Evolutionary conservation across 2,329 filamentous ascomycete species (phyloP), one percentile per base, ranked within the genome.

Genomic region (Sclerotinia trifoliorum): DNA sequence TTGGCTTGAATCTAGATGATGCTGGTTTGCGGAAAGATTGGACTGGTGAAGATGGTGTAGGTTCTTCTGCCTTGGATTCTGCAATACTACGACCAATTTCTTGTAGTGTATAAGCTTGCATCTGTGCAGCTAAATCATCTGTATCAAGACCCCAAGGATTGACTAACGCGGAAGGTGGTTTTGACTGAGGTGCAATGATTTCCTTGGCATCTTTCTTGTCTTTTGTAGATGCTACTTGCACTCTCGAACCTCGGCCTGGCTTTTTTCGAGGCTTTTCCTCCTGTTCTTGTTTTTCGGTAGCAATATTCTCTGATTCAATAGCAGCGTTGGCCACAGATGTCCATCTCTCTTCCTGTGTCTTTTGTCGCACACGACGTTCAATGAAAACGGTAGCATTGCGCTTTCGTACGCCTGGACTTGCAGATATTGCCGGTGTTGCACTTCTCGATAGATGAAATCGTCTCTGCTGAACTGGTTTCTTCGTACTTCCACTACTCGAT

Each of bases 41-140:
- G 17, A 72, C 32, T 32, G 54, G 29, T 57, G 65, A 51, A 35
- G 64, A 26, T n/a, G 65, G 48, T n/a, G 57, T 56, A 42, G 54
- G 74, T 69, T 39, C 65, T 52, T 60, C 46, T 35, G 70, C 62
- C 51, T 75, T 68, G 17, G 66, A 69, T 69, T 57, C 71, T 1
- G 72, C 72, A n/a, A 76, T 69, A 35, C 68, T 76, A 35, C 75
- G 72, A 57, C 78, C 83, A 46, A 89, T 87, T 70, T 88, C 83
- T 72, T 83, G 80, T 71, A 89, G 78, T 0, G 86, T 85, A 79
- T 85, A 89, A 44, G 81, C 79, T 73, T 87, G 82, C 85, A 87
- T 87, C 46, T 85, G 83, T 7, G 81, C 81, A 2, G 83, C 79
- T 48, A 87, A 80, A 70, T 81, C 80, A 52, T 83, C 81, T 1